Evolutionary conservation across 257 asterid genomes (phyloP).

Genomic region (Solanum ossicruentum): DNA sequence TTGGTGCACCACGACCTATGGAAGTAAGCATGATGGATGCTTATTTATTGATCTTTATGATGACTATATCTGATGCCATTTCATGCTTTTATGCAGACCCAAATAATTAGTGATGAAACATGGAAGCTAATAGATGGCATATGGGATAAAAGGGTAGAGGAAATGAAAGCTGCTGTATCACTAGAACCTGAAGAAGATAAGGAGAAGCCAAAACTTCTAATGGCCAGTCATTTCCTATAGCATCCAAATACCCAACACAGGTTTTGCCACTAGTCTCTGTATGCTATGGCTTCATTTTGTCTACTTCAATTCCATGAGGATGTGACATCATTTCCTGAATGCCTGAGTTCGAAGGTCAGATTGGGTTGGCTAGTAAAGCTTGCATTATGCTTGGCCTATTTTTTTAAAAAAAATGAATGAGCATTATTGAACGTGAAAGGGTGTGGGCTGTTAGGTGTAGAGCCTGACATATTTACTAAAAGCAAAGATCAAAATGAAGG

Average conservation of each 20-base stretch:
- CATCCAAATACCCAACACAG: neutral
- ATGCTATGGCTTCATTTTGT: neutral
- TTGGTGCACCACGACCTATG: slow-evolving; percentile 95
- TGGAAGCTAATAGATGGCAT: slow-evolving; percentile 87
- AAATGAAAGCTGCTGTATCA: slow-evolving; percentile 43
- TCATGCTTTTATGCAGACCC: slow-evolving; percentile 51
- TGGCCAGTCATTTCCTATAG: slow-evolving; percentile 82
- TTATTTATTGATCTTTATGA: neutral
- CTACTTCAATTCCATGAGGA: neutral
- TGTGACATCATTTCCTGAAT: neutral
- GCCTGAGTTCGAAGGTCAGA: neutral
- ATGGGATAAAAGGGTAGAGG: slow-evolving; percentile 69
- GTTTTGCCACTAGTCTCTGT: neutral
- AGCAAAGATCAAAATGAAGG: neutral
- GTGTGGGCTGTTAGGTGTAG: neutral
- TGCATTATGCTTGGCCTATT: neutral
- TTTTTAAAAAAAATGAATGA: neutral
- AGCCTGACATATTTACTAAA: neutral
- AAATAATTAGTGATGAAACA: slow-evolving; percentile 71
- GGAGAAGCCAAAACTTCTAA: slow-evolving; percentile 68
- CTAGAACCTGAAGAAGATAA: slow-evolving; percentile 45
- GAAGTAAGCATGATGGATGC: slow-evolving; percentile 35
- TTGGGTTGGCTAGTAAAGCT: neutral
- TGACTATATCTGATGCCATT: neutral
- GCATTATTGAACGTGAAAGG: neutral